Evolutionary conservation across 2,329 filamentous ascomycete species (phyloP), one percentile per base, ranked within the genome.

Genomic region (Aspergillus tanneri): DNA sequence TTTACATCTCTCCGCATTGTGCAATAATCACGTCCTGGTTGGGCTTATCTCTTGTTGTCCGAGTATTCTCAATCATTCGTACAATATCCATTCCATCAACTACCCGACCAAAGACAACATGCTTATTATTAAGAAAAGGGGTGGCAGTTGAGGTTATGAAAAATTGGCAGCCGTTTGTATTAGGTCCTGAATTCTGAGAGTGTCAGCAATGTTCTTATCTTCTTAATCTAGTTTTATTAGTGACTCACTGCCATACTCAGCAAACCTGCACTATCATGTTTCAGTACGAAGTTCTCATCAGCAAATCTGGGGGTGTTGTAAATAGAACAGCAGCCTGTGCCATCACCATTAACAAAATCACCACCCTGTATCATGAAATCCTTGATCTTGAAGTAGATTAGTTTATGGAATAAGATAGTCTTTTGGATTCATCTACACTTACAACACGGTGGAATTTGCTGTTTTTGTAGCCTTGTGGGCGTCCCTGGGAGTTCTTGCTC

Each of bases 341-440:
- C 93, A 69, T 97, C 88, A 43, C 90, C 89, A 62, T 96, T 90
- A 53, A 96, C 76, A 69, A 97, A 97, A 71, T 99, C 93, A 45
- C 93, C 93, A 37, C 92, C 92, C 71, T 99, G 93, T 63, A 93
- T 88, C 92, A 97, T 97, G 75, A 97, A 96, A 63, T 88, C 87
- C 72, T 88, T 88, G 69, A 96, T 96, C 89, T 95, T 56, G 25
- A 28, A 18, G 12, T 25, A 16, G 12, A 1, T 14, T 34, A 24
- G 38, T 43, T 41, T 48, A 24, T 30, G 27, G 11, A 18, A 16
- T 9, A 10, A 34, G 4, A 34, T 39, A 28, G 5, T 2, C 11
- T 30, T 24, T 14, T 14, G 27, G 16, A 19, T 9, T 28, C 25
- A 43, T 41, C 4, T 49, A 51, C 46, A 77, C 86, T 62, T 72